phyloP scores from a whole-genome alignment of 2,329 filamentous ascomycete genomes.

The Knufia petricola region DNA sequence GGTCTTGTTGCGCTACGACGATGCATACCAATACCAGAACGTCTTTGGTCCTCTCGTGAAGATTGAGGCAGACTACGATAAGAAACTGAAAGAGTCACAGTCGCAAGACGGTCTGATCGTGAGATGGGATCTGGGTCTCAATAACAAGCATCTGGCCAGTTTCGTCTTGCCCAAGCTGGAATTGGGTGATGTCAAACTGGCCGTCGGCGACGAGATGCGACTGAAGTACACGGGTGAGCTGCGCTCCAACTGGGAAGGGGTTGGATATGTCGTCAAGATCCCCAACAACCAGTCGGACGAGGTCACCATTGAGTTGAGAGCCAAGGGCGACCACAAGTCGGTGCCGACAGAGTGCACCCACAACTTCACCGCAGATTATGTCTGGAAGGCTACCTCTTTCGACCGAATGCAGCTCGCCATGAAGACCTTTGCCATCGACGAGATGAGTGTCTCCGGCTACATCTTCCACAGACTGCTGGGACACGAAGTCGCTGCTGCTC shows the following conservation, averaged over 20 bases:
- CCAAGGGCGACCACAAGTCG: constrained; percentile 90
- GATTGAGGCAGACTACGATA: constrained; percentile 98
- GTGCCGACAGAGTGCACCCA: constrained; percentile 93
- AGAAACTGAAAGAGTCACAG: constrained; percentile 96
- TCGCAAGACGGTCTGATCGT: constrained; percentile 93
- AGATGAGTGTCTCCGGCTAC: constrained; percentile 96
- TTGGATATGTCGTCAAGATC: constrained; percentile 98
- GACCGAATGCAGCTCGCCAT: constrained; percentile 98
- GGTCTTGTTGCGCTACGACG: constrained; percentile 86
- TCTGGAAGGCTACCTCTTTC: constrained; percentile 99
- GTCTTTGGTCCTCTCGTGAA: constrained; percentile 97
- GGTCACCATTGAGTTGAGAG: constrained; percentile 86
- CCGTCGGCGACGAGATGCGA: constrained; percentile 97
- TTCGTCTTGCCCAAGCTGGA: constrained; percentile 96
- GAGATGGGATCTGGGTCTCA: constrained; percentile 88
- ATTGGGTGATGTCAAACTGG: constrained; percentile 92
- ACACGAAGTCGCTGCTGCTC: constrained; percentile 85
- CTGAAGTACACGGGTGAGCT: constrained; percentile 93
- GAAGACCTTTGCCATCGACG: constrained; percentile 97
- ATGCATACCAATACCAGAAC: constrained; percentile 97
- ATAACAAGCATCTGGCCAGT: constrained; percentile 93
- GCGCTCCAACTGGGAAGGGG: constrained; percentile 86
- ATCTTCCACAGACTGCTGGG: constrained; percentile 96
- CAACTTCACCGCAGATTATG: constrained; percentile 97
- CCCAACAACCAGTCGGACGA: constrained; percentile 98